A percentile compares a stretch with the other conserved stretches of the same genome.
Conservation (phyloP, 371 early-diverging fungal species). For the Mortierella sp. region DNA sequence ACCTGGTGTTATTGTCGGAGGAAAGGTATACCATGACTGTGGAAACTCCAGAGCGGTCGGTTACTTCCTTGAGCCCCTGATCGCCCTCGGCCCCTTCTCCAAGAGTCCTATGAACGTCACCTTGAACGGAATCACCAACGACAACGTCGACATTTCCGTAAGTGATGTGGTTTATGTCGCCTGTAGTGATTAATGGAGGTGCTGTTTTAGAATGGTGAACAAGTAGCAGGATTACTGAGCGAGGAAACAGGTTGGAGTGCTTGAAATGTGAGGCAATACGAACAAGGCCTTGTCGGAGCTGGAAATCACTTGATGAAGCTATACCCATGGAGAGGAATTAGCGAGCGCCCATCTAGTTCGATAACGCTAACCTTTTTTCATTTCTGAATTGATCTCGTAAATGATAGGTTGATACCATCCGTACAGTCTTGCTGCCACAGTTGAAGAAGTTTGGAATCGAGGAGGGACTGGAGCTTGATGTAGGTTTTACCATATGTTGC, state of each 20-base stretch:
- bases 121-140: conserved; percentile 94
- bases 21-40: conserved; percentile 90
- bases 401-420: conserved; percentile 86
- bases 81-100: conserved; percentile 94
- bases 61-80: conserved; percentile 93
- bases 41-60: conserved; percentile 83
- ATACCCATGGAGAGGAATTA: background rate
- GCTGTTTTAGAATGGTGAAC: background rate
- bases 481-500: conserved; percentile 34
- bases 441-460: conserved; percentile 90
- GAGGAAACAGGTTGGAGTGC: background rate
- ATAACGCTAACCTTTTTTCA: background rate
- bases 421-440: conserved; percentile 91
- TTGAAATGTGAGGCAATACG: background rate
- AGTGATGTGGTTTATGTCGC: conserved; percentile 11
- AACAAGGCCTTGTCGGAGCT: background rate
- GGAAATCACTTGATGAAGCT: background rate
- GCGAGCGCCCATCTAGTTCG: background rate
- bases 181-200: too few species aligned
- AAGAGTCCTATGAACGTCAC: conserved; percentile 86
- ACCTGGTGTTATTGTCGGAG: conserved; percentile 94
- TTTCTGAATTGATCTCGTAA: background rate
- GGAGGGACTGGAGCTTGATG: conserved; percentile 87
- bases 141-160: conserved; percentile 87
- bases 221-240: background rate